These are phyloP conservation scores for Dittrichia graveolens DNA, from an alignment of 129 eudicot genomes.

Conservation along the genomic window DNA sequence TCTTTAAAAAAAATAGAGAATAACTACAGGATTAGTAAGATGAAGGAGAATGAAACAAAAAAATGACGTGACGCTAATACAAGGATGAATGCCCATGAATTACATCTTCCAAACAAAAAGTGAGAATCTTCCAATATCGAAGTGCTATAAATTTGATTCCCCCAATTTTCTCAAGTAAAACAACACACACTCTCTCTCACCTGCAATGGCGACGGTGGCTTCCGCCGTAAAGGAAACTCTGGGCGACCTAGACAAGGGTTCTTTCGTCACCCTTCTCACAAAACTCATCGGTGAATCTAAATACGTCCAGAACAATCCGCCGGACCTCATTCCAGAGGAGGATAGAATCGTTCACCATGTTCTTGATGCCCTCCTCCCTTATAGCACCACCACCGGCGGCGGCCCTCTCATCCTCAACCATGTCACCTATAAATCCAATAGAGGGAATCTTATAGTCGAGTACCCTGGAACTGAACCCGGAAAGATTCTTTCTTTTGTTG, in stretches of 20 bases:
- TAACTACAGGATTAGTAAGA: too few species aligned
- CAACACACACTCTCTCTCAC: too few species aligned
- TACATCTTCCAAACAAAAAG: too few species aligned
- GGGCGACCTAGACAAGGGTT: conserved; percentile 66
- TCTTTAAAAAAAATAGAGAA: too few species aligned
- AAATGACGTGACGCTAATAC: too few species aligned
- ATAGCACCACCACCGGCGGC: conserved; percentile 64
- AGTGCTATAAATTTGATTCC: too few species aligned
- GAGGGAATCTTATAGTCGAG: conserved; percentile 79
- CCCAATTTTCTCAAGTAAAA: too few species aligned
- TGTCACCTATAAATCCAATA: conserved; percentile 55
- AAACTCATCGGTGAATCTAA: conserved; percentile 89
- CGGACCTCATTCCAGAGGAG: conserved; percentile 90
- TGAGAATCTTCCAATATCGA: too few species aligned
- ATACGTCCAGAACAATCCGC: conserved; percentile 89
- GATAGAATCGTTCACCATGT: conserved; percentile 84
- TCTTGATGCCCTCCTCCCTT: conserved; percentile 66
- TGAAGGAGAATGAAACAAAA: too few species aligned
- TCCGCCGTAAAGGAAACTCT: conserved; percentile 42
- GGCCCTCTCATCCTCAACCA: conserved; percentile 78
- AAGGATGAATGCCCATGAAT: too few species aligned
- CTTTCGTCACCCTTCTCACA: conserved; percentile 61
- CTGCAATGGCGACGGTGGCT: conserved; percentile 29
- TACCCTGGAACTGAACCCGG: conserved; percentile 70
- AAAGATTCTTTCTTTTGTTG: conserved; percentile 69